These are phyloP conservation scores for Mimosa pudica DNA, from an alignment of 306 rosid species.

Conservation along the genomic window DNA sequence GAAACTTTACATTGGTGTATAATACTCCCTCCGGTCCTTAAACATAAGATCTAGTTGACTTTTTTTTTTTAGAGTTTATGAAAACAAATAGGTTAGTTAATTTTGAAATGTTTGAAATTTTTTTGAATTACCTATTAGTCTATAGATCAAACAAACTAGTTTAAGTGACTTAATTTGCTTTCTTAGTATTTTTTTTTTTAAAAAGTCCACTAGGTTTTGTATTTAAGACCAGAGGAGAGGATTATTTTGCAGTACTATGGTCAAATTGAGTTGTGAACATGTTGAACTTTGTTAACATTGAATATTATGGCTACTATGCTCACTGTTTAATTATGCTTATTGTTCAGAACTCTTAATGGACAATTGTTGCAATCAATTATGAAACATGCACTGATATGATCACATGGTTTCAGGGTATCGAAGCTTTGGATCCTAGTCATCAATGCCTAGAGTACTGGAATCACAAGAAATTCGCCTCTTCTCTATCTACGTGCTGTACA, in stretches of 20 bases:
- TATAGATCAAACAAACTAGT: too few relatives aligned
- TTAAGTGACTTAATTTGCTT: too few relatives aligned
- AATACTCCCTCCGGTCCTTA: not conserved
- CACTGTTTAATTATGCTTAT: not conserved
- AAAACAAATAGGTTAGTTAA: too few relatives aligned
- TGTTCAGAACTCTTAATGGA: not conserved
- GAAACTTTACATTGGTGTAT: not conserved
- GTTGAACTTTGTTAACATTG: not conserved
- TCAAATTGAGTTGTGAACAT: not conserved
- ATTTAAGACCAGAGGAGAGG: too few relatives aligned
- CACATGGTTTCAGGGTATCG: slow-evolving; percentile 47
- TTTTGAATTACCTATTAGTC: too few relatives aligned
- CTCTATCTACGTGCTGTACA: not conserved
- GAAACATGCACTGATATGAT: not conserved
- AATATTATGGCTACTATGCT: not conserved
- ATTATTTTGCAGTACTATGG: not conserved
- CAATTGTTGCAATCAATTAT: not conserved
- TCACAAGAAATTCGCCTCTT: slow-evolving; percentile 31
- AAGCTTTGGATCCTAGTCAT: slow-evolving; percentile 59
- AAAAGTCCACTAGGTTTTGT: too few relatives aligned
- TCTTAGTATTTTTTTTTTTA: too few relatives aligned
- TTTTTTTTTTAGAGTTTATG: too few relatives aligned
- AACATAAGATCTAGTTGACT: too few relatives aligned
- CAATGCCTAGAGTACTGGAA: slow-evolving; percentile 64
- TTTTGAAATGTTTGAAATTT: too few relatives aligned